Conservation (phyloP, 768 basidiomycete genomes). For the Pleurotus pulmonarius region DNA sequence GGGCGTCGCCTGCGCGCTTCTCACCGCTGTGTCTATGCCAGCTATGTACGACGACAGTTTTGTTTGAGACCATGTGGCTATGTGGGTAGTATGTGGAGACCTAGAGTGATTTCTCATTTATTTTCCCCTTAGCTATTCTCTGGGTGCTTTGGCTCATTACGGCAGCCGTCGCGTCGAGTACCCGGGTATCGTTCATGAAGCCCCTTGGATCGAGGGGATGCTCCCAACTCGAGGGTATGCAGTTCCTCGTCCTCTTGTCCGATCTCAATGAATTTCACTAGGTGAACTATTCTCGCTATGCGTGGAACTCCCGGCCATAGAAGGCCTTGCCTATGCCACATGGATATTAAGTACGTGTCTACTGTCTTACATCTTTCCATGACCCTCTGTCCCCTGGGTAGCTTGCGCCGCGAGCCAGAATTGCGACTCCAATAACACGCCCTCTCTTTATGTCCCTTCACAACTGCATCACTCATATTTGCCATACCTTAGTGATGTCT, state of each 20-base stretch:
- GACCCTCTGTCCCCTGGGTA: no score
- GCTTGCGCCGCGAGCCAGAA: no score
- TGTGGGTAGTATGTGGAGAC: not conserved
- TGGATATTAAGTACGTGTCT: not conserved
- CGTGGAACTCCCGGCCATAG: not conserved
- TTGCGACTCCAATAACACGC: no score
- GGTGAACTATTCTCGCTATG: not conserved
- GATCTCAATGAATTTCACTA: not conserved
- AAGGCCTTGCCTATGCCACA: not conserved
- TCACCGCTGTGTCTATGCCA: not conserved
- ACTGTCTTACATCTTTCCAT: not conserved
- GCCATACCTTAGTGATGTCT: slow-evolving; percentile 5
- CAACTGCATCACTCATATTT: not conserved
- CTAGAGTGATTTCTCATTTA: not conserved
- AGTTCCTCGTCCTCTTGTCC: not conserved
- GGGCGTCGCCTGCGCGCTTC: not conserved
- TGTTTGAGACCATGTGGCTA: not conserved
- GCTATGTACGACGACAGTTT: not conserved
- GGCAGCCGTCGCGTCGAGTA: not conserved
- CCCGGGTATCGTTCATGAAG: not conserved
- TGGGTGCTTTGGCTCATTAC: not conserved
- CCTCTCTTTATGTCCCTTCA: no score
- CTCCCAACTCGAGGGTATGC: not conserved
- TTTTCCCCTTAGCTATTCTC: not conserved
- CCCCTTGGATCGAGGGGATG: not conserved